Base-by-base conservation (phyloP, 345 rosid genomes). In the Eucalyptus brandiana region DNA sequence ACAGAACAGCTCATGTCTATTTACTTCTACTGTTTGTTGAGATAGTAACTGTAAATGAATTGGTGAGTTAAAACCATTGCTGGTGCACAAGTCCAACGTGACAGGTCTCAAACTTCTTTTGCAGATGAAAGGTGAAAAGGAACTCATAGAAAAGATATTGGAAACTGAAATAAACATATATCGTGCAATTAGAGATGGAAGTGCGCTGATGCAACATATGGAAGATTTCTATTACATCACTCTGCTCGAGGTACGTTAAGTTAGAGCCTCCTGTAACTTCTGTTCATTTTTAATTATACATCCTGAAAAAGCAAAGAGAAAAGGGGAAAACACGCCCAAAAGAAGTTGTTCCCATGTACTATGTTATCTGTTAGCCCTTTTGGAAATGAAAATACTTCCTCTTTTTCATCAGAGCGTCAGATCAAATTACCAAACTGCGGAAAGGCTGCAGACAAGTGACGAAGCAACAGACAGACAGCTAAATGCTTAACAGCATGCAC, bases 101-200 rank as follows among this genome's bases (percentile, higher is more conserved):
- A 86, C 53, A 21, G 81, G 42, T 54, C 56, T 44, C 44, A 14
- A 54, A 60, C 42, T 51, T 62, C 54, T 56, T 88, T 8, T 89
- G n/a, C 95, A 97, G 99, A 97, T 97, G 99, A 97, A 97, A 94
- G 99, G 99, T 86, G 99, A 97, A 91, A 96, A 92, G 93, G 99
- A 96, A 86, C 98, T 97, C 26, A 94, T 97, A 80, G 98, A 97
- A 72, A 95, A 95, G 93, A 94, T 97, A 90, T 87, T 97, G 91
- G 98, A 95, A 91, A 97, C 99, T 7, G 99, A 97, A 93, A 96
- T 97, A 47, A 97, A 96, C 87, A 95, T 97, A 90, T 97, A 95
- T 88, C 95, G 95, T 42, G 93, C 99, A 87, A 95, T 97, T 87
- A 96, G 99, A 89, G 99, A 97, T 90, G 99, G 98, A 88, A 97